Evolutionary conservation across 768 basidiomycete species (phyloP).

Genomic region (Tulasnella sp.): DNA sequence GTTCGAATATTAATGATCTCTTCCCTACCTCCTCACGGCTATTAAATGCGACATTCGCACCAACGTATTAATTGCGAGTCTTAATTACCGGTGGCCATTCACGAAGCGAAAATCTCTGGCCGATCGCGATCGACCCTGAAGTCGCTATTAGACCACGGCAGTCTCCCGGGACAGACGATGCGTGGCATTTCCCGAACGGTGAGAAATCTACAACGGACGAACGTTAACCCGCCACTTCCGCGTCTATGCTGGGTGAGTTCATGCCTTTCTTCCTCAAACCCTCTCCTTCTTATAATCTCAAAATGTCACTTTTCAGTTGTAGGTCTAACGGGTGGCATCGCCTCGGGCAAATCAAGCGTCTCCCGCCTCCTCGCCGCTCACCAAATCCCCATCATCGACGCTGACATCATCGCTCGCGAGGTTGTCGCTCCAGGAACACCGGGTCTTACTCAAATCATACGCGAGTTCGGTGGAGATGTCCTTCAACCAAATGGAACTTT

Average conservation of each 20-base stretch:
- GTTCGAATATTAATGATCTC: too few species aligned
- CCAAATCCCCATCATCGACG: conserved; percentile 81
- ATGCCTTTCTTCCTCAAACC: not conserved
- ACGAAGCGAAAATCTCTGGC: too few species aligned
- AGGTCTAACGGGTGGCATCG: conserved; percentile 94
- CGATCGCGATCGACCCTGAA: too few species aligned
- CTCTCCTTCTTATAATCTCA: not conserved
- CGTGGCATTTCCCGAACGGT: too few species aligned
- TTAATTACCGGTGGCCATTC: not conserved
- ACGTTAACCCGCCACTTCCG: too few species aligned
- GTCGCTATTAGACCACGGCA: too few species aligned
- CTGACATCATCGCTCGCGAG: conserved; percentile 94
- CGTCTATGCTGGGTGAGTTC: conserved; percentile 16
- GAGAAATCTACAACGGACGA: too few species aligned
- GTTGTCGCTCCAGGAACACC: conserved; percentile 87
- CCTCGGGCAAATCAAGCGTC: conserved; percentile 94
- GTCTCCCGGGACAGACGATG: too few species aligned
- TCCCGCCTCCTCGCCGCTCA: conserved; percentile 64
- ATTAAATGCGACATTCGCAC: too few species aligned
- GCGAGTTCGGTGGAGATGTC: conserved; percentile 66
- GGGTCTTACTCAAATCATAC: conserved; percentile 61
- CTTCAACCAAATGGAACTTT: conserved; percentile 65
- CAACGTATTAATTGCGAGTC: too few species aligned
- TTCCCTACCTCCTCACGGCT: too few species aligned
- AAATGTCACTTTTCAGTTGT: conserved; percentile 53